Evolutionary conservation across 78 protist species (phyloP).

Genomic region (Corallochytrium limacisporum): DNA sequence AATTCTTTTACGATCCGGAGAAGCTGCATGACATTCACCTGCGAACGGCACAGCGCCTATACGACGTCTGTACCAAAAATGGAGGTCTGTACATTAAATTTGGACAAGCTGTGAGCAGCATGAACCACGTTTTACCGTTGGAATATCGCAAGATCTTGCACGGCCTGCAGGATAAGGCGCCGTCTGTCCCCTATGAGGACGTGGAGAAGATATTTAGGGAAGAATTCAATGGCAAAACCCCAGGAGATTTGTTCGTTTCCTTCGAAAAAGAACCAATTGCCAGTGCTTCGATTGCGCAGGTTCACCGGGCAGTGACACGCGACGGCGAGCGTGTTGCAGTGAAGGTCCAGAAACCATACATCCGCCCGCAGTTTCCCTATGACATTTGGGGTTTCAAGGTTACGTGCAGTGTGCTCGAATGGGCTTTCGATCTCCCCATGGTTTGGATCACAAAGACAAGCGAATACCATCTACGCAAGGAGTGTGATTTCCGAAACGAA

Average conservation of each 20-base stretch:
- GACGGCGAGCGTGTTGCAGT: conserved; percentile 2
- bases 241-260: background rate
- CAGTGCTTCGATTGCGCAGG: conserved; percentile 49
- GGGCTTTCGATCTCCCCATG: background rate
- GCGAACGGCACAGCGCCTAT: background rate
- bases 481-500: background rate
- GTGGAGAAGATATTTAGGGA: background rate
- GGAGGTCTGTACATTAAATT: background rate
- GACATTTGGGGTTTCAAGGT: background rate
- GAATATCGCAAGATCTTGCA: background rate
- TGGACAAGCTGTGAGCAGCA: background rate
- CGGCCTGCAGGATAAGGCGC: conserved; percentile 3
- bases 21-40: background rate
- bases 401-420: background rate
- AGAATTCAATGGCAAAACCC: background rate
- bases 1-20: background rate
- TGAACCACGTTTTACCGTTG: conserved; percentile 1
- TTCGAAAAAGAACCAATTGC: conserved; percentile 22
- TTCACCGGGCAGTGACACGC: conserved; percentile 1
- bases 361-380: background rate
- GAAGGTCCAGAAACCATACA: conserved; percentile 9
- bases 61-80: background rate
- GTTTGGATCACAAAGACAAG: background rate
- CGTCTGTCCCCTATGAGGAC: background rate
- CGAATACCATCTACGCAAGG: background rate